phyloP scores from a whole-genome alignment of 805 yeast species.

The Sporopachydermia quercuum region DNA sequence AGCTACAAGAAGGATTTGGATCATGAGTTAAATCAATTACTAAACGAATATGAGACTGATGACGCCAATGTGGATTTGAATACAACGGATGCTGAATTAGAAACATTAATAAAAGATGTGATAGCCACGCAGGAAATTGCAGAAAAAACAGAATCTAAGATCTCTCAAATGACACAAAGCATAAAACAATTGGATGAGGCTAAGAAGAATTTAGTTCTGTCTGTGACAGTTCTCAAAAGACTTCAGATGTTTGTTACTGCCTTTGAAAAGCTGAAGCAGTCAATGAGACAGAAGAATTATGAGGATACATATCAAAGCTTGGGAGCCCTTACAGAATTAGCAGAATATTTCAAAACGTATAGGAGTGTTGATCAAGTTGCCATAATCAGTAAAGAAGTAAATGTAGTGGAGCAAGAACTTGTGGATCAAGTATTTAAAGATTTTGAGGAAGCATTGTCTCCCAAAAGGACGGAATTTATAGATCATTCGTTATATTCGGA shows the following conservation, averaged over 20 bases:
- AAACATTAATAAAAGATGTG: constrained; percentile 28
- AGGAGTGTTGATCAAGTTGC: constrained; percentile 75
- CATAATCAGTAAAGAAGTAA: constrained; percentile 41
- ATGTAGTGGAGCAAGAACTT: constrained; percentile 41
- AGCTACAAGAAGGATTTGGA: constrained; percentile 36
- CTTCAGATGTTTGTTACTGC: constrained; percentile 77
- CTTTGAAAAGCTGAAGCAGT: constrained; percentile 39
- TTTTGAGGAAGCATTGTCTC: constrained; percentile 37
- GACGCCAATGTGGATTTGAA: constrained; percentile 11
- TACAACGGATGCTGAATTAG: constrained; percentile 21
- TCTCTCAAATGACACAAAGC: constrained; percentile 56
- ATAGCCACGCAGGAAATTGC: constrained; percentile 34
- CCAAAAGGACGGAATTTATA: constrained; percentile 18
- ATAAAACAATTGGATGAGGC: constrained; percentile 70
- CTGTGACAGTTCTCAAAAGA: constrained; percentile 78
- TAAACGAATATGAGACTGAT: constrained; percentile 20
- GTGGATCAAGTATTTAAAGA: constrained; percentile 61
- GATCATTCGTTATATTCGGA: constrained; percentile 17
- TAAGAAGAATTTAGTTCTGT: constrained; percentile 66
- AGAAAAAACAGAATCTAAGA: constrained; percentile 39
- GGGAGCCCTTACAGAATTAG: constrained; percentile 58
- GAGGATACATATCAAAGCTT: constrained; percentile 43
- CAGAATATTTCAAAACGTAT: constrained; percentile 61
- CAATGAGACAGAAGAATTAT: constrained; percentile 31
- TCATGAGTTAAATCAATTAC: constrained; percentile 24